A percentile compares a stretch with the other conserved stretches of the same genome.
Conservation (phyloP, 768 basidiomycete species). For the Phanerochaete sordida region DNA sequence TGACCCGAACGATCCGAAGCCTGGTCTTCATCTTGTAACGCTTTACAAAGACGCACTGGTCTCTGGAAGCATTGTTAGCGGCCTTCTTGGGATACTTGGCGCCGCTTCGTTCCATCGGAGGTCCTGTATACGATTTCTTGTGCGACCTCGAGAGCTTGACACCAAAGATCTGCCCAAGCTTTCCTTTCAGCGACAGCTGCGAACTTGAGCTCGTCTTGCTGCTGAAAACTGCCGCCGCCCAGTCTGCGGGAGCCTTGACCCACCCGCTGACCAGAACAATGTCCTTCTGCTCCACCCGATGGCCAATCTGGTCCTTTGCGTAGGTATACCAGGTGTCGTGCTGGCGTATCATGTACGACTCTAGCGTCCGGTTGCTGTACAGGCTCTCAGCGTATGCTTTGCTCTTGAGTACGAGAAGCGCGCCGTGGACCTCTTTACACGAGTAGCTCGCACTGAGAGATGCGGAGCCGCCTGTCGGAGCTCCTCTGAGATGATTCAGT, state of each 20-base stretch:
- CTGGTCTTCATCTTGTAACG: conserved; percentile 16
- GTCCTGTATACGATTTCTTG: no score
- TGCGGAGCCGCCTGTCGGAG: no score
- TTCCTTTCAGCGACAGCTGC: neutral
- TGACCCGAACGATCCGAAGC: neutral
- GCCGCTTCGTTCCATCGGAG: no score
- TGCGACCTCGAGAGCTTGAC: no score
- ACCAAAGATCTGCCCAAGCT: neutral
- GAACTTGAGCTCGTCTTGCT: neutral
- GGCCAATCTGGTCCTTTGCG: no score
- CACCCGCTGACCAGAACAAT: neutral
- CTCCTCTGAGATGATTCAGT: no score
- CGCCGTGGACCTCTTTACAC: neutral
- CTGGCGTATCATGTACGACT: neutral
- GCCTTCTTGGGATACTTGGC: no score
- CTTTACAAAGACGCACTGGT: conserved; percentile 16
- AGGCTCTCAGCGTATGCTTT: neutral
- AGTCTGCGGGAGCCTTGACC: neutral
- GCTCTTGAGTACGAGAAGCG: neutral
- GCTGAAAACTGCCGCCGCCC: neutral
- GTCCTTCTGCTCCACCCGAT: no score
- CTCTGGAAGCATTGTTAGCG: no score
- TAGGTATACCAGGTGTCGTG: neutral
- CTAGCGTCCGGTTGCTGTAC: neutral
- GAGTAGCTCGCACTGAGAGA: neutral